Percentiles rank a stretch among this genome's conserved stretches.
These are phyloP conservation scores for Yamadazyma ubonensis DNA, from an alignment of 805 yeast species.

Conservation along the genomic window DNA sequence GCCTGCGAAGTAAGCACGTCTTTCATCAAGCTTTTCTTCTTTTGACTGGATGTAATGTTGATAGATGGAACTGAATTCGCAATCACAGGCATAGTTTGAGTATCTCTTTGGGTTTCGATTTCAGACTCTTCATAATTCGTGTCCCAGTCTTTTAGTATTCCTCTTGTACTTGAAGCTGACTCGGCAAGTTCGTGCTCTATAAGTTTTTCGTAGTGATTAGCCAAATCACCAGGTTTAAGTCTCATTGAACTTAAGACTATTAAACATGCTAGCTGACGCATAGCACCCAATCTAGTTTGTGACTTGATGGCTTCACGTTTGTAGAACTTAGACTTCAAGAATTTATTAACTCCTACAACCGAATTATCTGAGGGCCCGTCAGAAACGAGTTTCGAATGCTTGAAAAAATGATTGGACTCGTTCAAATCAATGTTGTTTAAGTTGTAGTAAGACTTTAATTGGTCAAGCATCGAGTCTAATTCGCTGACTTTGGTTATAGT, in stretches of 20 bases:
- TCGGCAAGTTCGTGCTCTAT: slow-evolving; percentile 8
- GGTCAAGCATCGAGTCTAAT: slow-evolving; percentile 40
- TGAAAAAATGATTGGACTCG: slow-evolving; percentile 3
- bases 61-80: slow-evolving; percentile 20
- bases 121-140: slow-evolving; percentile 5
- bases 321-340: slow-evolving; percentile 5
- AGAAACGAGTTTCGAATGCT: slow-evolving; percentile 4
- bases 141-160: slow-evolving; percentile 20
- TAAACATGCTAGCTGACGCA: neutral
- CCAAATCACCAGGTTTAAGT: slow-evolving; percentile 2
- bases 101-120: slow-evolving; percentile 6
- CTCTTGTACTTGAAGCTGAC: slow-evolving; percentile 11
- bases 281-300: slow-evolving; percentile 4
- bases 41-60: slow-evolving; percentile 15
- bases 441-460: slow-evolving; percentile 26
- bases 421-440: slow-evolving; percentile 17
- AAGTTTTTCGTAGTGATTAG: slow-evolving; percentile 1
- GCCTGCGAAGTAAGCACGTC: slow-evolving; percentile 3
- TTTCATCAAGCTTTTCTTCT: slow-evolving; percentile 3
- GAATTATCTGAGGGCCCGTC: neutral
- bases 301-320: neutral
- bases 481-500: slow-evolving; percentile 27
- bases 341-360: slow-evolving; percentile 1
- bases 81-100: slow-evolving; percentile 7
- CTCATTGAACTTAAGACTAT: slow-evolving; percentile 3